Base-by-base conservation (phyloP, 2,329 filamentous ascomycete species). In the Chalara sp. region DNA sequence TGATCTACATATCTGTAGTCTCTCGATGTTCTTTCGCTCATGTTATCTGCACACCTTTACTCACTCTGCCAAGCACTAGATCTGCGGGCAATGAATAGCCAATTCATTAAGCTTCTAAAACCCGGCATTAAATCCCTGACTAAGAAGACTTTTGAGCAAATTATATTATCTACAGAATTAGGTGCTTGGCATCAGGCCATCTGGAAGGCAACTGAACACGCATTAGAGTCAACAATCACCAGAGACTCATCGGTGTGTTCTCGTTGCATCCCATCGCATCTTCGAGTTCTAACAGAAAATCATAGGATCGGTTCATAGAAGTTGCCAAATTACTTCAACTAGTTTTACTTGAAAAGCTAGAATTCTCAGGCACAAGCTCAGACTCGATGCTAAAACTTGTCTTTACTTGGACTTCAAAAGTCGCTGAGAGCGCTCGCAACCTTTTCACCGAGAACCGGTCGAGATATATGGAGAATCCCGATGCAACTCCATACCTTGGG, bases 61-160 rank as follows among this genome's bases (percentile, higher is more conserved):
- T 69, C 75, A 1, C 66, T 76, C 0, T 84, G 81, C 55, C 82
- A 86, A 62, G 83, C 79, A 0, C 63, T 78, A 0, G 76, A 79
- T 54, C 64, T 79, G 3, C 68, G 76, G 1, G 70, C 64, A 6
- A 58, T 73, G 52, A 61, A 72, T 40, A 31, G 54, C 12, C 31
- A 7, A 13, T 54, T 52, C 40, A 35, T 54, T 32, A 40, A 44
- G 5, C 47, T 40, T 31, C 32, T 53, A 10, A 39, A 41, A 10
- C 47, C 51, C 11, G 43, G 32, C n/a, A 32, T 53, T 21, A 39
- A 30, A 12, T 37, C n/a, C 6, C 30, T 29, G 29, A 47, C 30
- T 3, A 32, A 8, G 12, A n/a, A n/a, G 10, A 13, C 41, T 13
- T 43, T 52, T 13, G 13, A 42, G 6, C 32, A 29, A 21, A 6